Base-by-base conservation (phyloP, 345 rosid genomes). In the Noccaea bulbosa region DNA sequence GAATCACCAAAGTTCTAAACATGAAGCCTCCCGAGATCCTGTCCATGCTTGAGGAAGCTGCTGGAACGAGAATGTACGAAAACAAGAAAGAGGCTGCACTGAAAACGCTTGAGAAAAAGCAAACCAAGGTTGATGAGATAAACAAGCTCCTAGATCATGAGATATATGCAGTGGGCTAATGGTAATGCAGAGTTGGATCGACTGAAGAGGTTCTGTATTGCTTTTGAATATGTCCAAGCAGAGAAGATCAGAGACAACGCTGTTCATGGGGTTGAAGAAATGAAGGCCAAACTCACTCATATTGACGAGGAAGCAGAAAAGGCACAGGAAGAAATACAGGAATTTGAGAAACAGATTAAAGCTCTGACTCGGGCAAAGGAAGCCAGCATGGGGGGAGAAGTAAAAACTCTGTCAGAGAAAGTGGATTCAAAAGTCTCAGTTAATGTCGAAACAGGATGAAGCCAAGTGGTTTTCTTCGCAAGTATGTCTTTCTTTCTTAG, bases 11-110 rank as follows among this genome's bases (percentile, higher is more conserved):
- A 82, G 99, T 94, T n/a, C 65, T 94, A 49, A 91, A 94, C 65
- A 94, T 94, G 99, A 94, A 94, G 78, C 98, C 99, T 38, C 99
- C 98, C 0, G 98, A 91, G 87, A 94, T 89, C 37, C 67, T 91
- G 39, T 94, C 99, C 10, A 94, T 94, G 99, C 96, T 94, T 16
- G 99, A 94, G 79, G 99, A 94, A 89, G 99, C 98, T 71, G 97
- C 97, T 46, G 99, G 99, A 41, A 94, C 99, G 8, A 85, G 99
- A 79, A 94, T 94, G 99, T 94, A 94, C 6, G 99, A 94, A 76
- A 94, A 90, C 46, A 94, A 94, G 83, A 91, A 94, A 71, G 97
- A 91, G 43, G 85, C 86, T 55, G 97, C 98, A 0, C 39, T 94
- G 43, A 94, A 91, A 83, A 94, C 97, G 5, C 96, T 94, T 32